Conservation (phyloP, 495 filamentous ascomycete genomes). For the Darksidea phi region DNA sequence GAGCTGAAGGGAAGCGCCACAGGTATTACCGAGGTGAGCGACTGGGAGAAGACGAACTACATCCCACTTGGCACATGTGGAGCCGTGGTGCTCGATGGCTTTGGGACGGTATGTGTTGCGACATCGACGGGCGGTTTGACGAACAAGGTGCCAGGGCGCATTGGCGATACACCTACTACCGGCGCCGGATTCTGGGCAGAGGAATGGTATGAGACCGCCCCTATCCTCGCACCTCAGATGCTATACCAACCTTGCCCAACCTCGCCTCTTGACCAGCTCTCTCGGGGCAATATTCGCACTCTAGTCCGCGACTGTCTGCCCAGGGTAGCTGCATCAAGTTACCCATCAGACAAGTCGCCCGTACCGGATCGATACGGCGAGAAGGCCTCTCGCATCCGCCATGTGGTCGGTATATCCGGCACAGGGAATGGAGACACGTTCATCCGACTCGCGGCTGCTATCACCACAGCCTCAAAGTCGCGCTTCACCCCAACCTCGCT, state of each 20-base stretch:
- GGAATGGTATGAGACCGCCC: slow-evolving; percentile 56
- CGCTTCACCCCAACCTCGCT: slow-evolving; percentile 57
- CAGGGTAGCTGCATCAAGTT: not conserved
- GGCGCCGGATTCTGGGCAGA: slow-evolving; percentile 92
- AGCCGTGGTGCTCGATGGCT: slow-evolving; percentile 71
- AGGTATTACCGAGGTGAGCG: slow-evolving; percentile 27
- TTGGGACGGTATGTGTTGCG: slow-evolving; percentile 71
- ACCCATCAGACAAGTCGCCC: not conserved
- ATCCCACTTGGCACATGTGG: slow-evolving; percentile 83
- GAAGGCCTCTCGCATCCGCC: slow-evolving; percentile 22
- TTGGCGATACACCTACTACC: slow-evolving; percentile 84
- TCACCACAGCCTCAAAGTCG: slow-evolving; percentile 70
- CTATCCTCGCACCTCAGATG: slow-evolving; percentile 13
- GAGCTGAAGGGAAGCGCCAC: not conserved
- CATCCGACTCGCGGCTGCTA: slow-evolving; percentile 66
- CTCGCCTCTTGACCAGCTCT: slow-evolving; percentile 22
- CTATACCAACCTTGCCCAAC: slow-evolving; percentile 20
- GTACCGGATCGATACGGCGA: slow-evolving; percentile 5
- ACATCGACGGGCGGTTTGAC: slow-evolving; percentile 88
- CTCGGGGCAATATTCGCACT: slow-evolving; percentile 18
- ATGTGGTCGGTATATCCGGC: slow-evolving; percentile 68
- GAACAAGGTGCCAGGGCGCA: slow-evolving; percentile 80
- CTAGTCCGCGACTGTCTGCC: slow-evolving; percentile 29
- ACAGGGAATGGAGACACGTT: slow-evolving; percentile 93
- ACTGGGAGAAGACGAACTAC: slow-evolving; percentile 56